These are phyloP conservation scores for Pleurotus platypus DNA, from an alignment of 768 basidiomycete species.

Conservation along the genomic window DNA sequence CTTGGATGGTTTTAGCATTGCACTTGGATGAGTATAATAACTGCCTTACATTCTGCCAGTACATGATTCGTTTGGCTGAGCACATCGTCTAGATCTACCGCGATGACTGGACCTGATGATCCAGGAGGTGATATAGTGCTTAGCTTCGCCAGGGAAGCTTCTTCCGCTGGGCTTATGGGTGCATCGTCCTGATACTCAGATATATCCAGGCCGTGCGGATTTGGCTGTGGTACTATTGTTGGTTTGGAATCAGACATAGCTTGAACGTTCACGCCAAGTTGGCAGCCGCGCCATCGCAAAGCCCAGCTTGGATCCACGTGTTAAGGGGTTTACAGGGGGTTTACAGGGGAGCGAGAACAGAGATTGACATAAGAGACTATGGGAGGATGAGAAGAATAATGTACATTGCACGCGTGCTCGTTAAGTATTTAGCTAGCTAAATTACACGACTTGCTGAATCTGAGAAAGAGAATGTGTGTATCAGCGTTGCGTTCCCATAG, in stretches of 20 bases:
- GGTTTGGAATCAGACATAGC: too few species aligned
- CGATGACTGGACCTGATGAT: slow-evolving; percentile 40
- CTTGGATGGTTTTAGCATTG: slow-evolving; percentile 26
- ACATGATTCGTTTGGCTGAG: slow-evolving; percentile 57
- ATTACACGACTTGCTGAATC: slow-evolving; percentile 11
- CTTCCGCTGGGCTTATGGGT: background rate
- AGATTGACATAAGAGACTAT: too few species aligned
- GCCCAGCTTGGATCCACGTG: too few species aligned
- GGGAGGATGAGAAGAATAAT: background rate
- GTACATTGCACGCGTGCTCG: background rate
- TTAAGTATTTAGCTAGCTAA: slow-evolving; percentile 1
- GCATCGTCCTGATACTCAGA: slow-evolving; percentile 3
- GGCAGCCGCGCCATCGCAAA: too few species aligned
- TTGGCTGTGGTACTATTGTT: background rate
- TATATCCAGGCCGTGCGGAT: slow-evolving; percentile 2
- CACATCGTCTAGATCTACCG: slow-evolving; percentile 69
- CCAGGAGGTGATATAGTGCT: slow-evolving; percentile 17
- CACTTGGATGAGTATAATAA: background rate
- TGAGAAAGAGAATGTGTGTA: background rate
- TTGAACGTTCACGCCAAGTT: too few species aligned
- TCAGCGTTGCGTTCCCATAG: too few species aligned
- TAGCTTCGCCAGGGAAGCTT: background rate
- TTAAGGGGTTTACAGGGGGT: too few species aligned
- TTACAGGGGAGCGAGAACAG: too few species aligned
- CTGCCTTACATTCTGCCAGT: slow-evolving; percentile 51